Evolutionary conservation across 208 protist genomes (phyloP), one percentile per base, ranked within the genome.

Genomic region (Acanthamoeba royreba): DNA sequence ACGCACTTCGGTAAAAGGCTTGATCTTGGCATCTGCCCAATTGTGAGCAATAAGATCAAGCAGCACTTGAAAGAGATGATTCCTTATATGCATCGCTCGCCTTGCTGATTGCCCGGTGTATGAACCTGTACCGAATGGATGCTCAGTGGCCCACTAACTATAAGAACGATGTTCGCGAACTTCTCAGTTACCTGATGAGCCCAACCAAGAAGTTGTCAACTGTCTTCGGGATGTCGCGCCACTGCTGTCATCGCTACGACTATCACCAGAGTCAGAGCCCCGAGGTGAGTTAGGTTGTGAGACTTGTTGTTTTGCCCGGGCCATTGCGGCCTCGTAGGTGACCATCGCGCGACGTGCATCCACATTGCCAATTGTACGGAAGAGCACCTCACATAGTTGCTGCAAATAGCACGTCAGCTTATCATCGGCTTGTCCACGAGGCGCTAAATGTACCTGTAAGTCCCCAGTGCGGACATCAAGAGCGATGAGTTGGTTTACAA

Each of bases 11-110:
- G 83, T 90, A 33, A 90, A 90, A 31, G 22, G 38, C 15, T 42
- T 31, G 33, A 90, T 58, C 83, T 90, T 90, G 38, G 47, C 22
- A 38, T 90, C 83, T 17, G 47, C 52, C 52, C 83, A 69, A 35
- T 58, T 90, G 47, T 90, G 83, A 4, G 53, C 83, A 38, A 90
- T 72, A n/a, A 90, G 47, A 25, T 90, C 83, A 42, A 90, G 43
- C 33, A 90, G 83, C 83, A 90, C 63, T 42, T 90, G 83, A 1
- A 90, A 49, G 22, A 90, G 83, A 38, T 72, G n/a, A 42, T 90
- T 90, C 33, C 83, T 38, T 31, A 90, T 46, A 31, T 66, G 7
- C 33, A 90, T 1, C 31, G 38, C 53, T 5, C 83, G 83, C 28
- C 35, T 90, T n/a, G 83, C 38, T 42, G 83, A 15, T 2, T 38